A percentile compares a stretch with the other conserved stretches of the same genome.
Conservation (phyloP, 352 stramenopile species). For the Globisporangium solare region DNA sequence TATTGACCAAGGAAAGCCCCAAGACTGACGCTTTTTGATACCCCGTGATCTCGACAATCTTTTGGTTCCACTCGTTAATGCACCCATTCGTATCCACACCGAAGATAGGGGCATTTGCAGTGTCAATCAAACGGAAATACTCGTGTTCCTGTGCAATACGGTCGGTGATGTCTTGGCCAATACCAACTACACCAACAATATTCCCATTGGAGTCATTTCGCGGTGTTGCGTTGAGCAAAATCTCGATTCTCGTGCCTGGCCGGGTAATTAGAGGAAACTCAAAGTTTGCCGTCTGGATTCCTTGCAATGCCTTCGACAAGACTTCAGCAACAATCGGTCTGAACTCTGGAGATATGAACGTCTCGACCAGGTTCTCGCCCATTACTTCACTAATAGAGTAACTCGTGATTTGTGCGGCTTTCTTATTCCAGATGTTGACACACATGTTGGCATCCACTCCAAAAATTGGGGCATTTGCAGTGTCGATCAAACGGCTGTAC, state of each 20-base stretch:
- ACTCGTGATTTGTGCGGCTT: slow-evolving; percentile 86
- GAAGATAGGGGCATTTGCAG: slow-evolving; percentile 81
- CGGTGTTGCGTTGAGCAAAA: slow-evolving; percentile 72
- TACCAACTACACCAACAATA: slow-evolving; percentile 84
- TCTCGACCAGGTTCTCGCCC: slow-evolving; percentile 79
- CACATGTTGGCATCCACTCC: slow-evolving; percentile 54
- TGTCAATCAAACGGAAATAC: slow-evolving; percentile 71
- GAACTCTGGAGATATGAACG: slow-evolving; percentile 79
- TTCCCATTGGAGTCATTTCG: slow-evolving; percentile 62
- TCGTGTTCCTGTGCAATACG: slow-evolving; percentile 70
- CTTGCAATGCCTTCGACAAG: slow-evolving; percentile 64
- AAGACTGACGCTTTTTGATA: slow-evolving; percentile 71
- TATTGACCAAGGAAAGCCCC: slow-evolving; percentile 67
- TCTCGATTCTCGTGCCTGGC: slow-evolving; percentile 53
- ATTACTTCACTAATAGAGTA: slow-evolving; percentile 85
- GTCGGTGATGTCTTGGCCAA: slow-evolving; percentile 81
- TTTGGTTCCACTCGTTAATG: slow-evolving; percentile 87
- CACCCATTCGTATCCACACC: slow-evolving; percentile 76
- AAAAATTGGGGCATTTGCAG: slow-evolving; percentile 66
- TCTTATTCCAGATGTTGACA: slow-evolving; percentile 90
- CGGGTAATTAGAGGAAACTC: slow-evolving; percentile 84
- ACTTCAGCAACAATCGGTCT: slow-evolving; percentile 64
- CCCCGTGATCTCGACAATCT: slow-evolving; percentile 82
- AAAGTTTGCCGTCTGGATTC: slow-evolving; percentile 85
- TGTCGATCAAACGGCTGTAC: slow-evolving; percentile 58